phyloP scores from a whole-genome alignment of 305 asterid genomes.

The Withania somnifera region DNA sequence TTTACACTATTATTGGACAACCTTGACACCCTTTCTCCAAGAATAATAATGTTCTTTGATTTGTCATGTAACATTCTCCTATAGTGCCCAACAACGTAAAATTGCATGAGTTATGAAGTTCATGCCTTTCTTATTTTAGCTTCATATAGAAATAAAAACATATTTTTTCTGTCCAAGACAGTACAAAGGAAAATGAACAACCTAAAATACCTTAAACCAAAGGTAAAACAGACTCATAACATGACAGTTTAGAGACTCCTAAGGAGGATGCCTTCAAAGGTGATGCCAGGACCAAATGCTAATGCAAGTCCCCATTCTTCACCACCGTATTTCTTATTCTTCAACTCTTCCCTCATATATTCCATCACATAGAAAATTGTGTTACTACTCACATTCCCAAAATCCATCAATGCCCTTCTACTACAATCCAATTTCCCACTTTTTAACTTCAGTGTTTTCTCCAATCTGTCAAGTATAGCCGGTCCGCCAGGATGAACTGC shows the following conservation, averaged over 20 bases:
- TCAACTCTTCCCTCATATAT: conserved; percentile 64
- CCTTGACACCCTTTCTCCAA: neutral
- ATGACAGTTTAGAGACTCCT: conserved; percentile 35
- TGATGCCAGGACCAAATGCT: conserved; percentile 92
- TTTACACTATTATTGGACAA: neutral
- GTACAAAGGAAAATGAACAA: neutral
- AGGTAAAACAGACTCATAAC: neutral
- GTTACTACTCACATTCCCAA: conserved; percentile 86
- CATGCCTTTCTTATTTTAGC: neutral
- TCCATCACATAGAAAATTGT: conserved; percentile 82
- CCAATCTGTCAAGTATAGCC: conserved; percentile 71
- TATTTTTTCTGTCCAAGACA: neutral
- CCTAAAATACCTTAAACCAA: neutral
- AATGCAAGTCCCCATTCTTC: conserved; percentile 89
- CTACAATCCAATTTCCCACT: conserved; percentile 56
- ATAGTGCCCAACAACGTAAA: neutral
- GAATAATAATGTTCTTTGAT: neutral
- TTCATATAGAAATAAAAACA: neutral
- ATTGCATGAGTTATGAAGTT: neutral
- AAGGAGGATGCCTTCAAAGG: conserved; percentile 86
- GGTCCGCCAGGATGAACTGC: conserved; percentile 98
- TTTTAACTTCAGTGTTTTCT: conserved; percentile 34
- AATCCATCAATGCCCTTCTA: conserved; percentile 79
- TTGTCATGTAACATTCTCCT: neutral
- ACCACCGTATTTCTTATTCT: conserved; percentile 13